These are phyloP conservation scores for Naganishia randhawae DNA, from an alignment of 768 basidiomycete species.

Conservation along the genomic window DNA sequence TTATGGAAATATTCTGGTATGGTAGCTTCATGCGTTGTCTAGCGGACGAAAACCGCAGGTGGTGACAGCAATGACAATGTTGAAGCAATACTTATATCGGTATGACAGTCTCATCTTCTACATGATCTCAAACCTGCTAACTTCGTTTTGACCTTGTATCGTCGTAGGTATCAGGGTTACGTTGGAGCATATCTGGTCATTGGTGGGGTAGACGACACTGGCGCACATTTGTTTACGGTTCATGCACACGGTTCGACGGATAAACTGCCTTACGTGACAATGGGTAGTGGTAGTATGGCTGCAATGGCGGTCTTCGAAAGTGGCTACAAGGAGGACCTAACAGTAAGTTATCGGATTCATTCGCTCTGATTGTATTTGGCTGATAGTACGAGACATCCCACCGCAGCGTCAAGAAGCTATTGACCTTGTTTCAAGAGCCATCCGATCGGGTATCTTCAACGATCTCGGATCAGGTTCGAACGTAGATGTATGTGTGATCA, in stretches of 20 bases:
- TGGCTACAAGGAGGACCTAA: slow-evolving; percentile 74
- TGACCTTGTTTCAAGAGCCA: slow-evolving; percentile 73
- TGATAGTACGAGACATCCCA: background rate
- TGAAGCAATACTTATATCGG: slow-evolving; percentile 92
- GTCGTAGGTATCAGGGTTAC: slow-evolving; percentile 80
- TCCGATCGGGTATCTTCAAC: slow-evolving; percentile 97
- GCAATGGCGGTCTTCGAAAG: slow-evolving; percentile 98
- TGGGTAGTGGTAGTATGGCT: slow-evolving; percentile 93
- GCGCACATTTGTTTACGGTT: slow-evolving; percentile 91
- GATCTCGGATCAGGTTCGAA: slow-evolving; percentile 99
- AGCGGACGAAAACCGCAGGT: slow-evolving; percentile 89
- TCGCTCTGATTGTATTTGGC: background rate
- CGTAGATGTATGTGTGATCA: slow-evolving; percentile 94
- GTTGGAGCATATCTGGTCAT: slow-evolving; percentile 93
- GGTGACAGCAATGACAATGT: slow-evolving; percentile 97
- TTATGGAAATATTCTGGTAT: background rate
- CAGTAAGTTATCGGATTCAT: slow-evolving; percentile 55
- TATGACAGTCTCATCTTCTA: background rate
- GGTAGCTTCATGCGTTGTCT: slow-evolving; percentile 70
- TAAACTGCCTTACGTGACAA: slow-evolving; percentile 96
- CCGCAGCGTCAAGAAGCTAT: slow-evolving; percentile 73
- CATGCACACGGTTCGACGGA: slow-evolving; percentile 96
- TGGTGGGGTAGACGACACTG: slow-evolving; percentile 91
- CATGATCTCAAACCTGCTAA: background rate
- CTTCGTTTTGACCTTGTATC: background rate